These are phyloP conservation scores for Beauveria medogensis DNA, from an alignment of 2,329 filamentous ascomycete species.

Conservation along the genomic window DNA sequence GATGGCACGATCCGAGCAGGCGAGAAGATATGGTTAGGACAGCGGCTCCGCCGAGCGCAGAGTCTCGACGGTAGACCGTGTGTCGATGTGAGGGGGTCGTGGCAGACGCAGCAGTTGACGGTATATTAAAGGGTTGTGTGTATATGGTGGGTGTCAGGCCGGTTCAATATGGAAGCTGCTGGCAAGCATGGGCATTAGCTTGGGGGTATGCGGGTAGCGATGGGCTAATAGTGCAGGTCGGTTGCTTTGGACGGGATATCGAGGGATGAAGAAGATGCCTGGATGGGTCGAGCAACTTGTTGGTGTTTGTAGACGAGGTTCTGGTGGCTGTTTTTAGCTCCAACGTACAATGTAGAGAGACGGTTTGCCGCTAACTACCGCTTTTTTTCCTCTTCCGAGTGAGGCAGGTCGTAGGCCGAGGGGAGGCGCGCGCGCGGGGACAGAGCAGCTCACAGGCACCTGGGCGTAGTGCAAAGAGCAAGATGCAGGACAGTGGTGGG, in stretches of 20 bases:
- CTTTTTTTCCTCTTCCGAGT: not conserved
- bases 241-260: not conserved
- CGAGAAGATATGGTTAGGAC: not conserved
- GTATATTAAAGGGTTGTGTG: not conserved
- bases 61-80: conserved; percentile 10
- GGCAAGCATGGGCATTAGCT: not conserved
- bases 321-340: not conserved
- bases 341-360: not conserved
- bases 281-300: not conserved
- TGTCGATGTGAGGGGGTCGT: not conserved
- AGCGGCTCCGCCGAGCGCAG: conserved; percentile 10
- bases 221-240: not conserved
- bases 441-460: not conserved
- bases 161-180: not conserved
- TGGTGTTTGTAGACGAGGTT: not conserved
- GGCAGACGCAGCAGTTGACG: not conserved
- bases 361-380: not conserved
- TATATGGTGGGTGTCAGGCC: not conserved
- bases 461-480: not conserved
- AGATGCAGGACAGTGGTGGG: not conserved
- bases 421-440: not conserved
- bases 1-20: not conserved
- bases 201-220: not conserved
- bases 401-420: not conserved
- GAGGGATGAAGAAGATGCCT: not conserved